Evolutionary conservation across 225 moss, liverwort and hornwort species (phyloP), one percentile per base, ranked within the genome.

Genomic region (Straminergon stramineum): DNA sequence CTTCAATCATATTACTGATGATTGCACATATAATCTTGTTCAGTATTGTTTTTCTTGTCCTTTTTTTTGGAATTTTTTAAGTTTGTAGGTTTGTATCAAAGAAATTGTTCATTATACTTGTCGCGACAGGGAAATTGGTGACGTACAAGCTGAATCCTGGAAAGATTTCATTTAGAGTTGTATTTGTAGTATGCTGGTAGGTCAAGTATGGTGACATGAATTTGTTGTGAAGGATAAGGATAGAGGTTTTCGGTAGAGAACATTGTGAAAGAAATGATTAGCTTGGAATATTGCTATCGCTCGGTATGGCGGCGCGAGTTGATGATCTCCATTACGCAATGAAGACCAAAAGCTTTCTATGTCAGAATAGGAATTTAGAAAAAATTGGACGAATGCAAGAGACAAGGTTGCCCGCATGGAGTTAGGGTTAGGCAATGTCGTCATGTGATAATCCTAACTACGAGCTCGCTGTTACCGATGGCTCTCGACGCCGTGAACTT

Each of bases 401-500:
- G 88, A 80, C 68, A 88, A 81, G 74, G 69, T 68, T 37, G 62
- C 17, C 48, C 64, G 69, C 37, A 90, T 90, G 86, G 89, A 90
- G 43, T 85, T 87, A 83, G 84, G 87, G 67, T 89, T 90, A 91
- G 68, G 84, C 87, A 86, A 94, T 93, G 92, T 90, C 90, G 55
- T 79, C 87, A 85, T 63, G 55, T 89, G 68, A 89, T 79, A 89
- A 41, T n/a, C 52, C 85, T 75, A 80, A 67, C 63, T 41, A 90
- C 55, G 85, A 86, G 56, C 48, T 77, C 67, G 34, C 63, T 87
- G 65, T 55, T 48, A 51, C 22, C 71, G 30, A 87, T 83, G 89
- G 86, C 83, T 90, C 90, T 66, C 89, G 79, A 55, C 57, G 68
- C 61, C 82, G 43, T 39, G 90, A 94, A n/a, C 84, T 93, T 55